These are phyloP conservation scores for Candida loeiensis DNA, from an alignment of 805 yeast species.

Conservation along the genomic window DNA sequence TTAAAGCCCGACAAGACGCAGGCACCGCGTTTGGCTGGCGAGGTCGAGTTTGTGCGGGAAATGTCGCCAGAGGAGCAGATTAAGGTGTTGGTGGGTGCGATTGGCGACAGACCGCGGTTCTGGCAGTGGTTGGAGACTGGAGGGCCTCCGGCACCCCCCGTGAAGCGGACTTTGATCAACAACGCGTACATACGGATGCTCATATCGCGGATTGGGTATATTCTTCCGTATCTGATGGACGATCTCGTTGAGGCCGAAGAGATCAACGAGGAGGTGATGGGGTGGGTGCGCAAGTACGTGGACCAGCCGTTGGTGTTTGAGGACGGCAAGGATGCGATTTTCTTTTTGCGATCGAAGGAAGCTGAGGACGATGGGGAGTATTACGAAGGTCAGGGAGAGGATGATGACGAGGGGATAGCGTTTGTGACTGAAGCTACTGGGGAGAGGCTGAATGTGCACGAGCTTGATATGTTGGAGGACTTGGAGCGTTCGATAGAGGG, in stretches of 20 bases:
- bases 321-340: constrained; percentile 37
- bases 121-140: constrained; percentile 44
- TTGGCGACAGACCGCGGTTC: constrained; percentile 40
- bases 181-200: constrained; percentile 48
- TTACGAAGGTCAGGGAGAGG: constrained; percentile 21
- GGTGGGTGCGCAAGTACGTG: constrained; percentile 42
- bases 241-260: constrained; percentile 36
- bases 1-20: constrained; percentile 19
- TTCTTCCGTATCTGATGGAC: constrained; percentile 36
- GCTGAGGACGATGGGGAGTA: constrained; percentile 14
- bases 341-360: constrained; percentile 27
- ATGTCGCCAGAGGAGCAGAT: constrained; percentile 44
- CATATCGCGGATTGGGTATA: constrained; percentile 45
- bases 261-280: constrained; percentile 30
- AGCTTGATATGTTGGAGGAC: constrained; percentile 40
- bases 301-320: constrained; percentile 31
- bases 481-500: constrained; percentile 18
- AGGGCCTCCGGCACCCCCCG: constrained; percentile 23
- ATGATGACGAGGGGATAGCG: constrained; percentile 24
- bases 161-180: constrained; percentile 34
- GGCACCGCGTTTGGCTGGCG: constrained; percentile 31
- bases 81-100: constrained; percentile 48
- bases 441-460: constrained; percentile 21
- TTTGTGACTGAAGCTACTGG: constrained; percentile 12
- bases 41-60: constrained; percentile 31